A percentile compares a stretch with the other conserved stretches of the same genome.
Evolutionary conservation across 768 basidiomycete species (phyloP).

Genomic region (Termitomyces sp.): DNA sequence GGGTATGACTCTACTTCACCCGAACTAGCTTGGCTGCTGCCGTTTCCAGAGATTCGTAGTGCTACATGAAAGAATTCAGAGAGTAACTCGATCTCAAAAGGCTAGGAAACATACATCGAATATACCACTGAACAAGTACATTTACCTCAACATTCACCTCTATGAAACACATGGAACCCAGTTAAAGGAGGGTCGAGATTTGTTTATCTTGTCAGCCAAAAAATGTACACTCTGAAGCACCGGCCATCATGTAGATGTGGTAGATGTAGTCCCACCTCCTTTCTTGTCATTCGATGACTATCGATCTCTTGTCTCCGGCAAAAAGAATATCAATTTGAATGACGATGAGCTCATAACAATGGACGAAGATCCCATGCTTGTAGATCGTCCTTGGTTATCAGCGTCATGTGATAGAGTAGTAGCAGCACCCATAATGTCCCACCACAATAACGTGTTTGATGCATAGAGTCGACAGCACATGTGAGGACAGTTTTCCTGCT

Average conservation of each 20-base stretch:
- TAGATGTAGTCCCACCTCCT: conserved; percentile 16
- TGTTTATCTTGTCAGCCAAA: not conserved
- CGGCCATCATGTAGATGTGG: conserved; percentile 27
- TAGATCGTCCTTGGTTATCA: too few species aligned
- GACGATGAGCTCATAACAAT: not conserved
- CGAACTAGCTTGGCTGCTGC: not conserved
- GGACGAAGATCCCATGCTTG: too few species aligned
- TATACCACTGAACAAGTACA: conserved; percentile 17
- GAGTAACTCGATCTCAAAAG: not conserved
- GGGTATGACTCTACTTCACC: too few species aligned
- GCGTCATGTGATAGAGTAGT: conserved; percentile 15
- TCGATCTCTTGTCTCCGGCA: conserved; percentile 30
- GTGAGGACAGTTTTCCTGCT: conserved; percentile 32
- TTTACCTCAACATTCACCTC: conserved; percentile 38
- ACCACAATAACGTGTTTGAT: conserved; percentile 40
- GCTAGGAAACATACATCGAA: conserved; percentile 13
- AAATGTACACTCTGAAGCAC: not conserved
- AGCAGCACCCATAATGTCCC: conserved; percentile 43
- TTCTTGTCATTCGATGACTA: conserved; percentile 24
- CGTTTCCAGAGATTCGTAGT: conserved; percentile 8
- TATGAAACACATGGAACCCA: conserved; percentile 38
- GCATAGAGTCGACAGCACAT: conserved; percentile 34
- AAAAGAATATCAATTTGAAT: not conserved
- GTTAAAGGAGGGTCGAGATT: conserved; percentile 20
- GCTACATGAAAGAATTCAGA: not conserved